Evolutionary conservation across 495 filamentous ascomycete species (phyloP).

Genomic region (Physcia stellaris): DNA sequence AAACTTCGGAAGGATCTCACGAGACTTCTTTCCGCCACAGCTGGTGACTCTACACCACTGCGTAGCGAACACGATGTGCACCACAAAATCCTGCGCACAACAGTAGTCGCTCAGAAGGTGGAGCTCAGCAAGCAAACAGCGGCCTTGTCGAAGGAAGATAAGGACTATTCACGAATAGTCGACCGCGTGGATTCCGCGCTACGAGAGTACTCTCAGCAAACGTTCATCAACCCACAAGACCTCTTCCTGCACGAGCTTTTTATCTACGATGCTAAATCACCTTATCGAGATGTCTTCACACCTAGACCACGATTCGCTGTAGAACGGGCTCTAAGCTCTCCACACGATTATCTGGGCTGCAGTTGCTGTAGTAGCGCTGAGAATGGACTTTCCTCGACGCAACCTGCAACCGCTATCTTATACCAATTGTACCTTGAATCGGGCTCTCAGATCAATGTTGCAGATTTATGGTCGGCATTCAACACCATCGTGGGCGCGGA

Average conservation of each 20-base stretch:
- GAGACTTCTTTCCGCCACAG: conserved; percentile 8
- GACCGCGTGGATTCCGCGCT: conserved; percentile 46
- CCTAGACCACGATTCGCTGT: conserved; percentile 66
- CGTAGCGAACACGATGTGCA: conserved; percentile 63
- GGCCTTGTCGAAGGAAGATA: conserved; percentile 57
- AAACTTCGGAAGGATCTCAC: conserved; percentile 7
- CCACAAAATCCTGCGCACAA: conserved; percentile 61
- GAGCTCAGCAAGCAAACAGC: conserved; percentile 72
- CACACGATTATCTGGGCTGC: conserved; percentile 78
- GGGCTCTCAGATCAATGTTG: conserved; percentile 73
- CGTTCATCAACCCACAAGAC: conserved; percentile 42
- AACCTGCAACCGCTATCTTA: conserved; percentile 67
- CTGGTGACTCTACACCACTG: conserved; percentile 36
- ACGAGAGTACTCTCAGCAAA: conserved; percentile 36
- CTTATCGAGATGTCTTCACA: conserved; percentile 68
- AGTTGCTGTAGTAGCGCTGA: conserved; percentile 20
- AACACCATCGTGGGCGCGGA: conserved; percentile 58
- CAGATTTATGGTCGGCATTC: conserved; percentile 85
- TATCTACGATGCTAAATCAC: conserved; percentile 67
- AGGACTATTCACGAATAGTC: conserved; percentile 62
- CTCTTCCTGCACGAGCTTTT: conserved; percentile 69
- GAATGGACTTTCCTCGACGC: conserved; percentile 40
- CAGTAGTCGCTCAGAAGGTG: conserved; percentile 76
- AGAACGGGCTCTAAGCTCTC: conserved; percentile 64
- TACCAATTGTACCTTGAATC: conserved; percentile 90